Percentiles rank a stretch among this genome's conserved stretches.
phyloP scores from a whole-genome alignment of 805 yeast genomes.

The Suhomyces xylopsoci region DNA sequence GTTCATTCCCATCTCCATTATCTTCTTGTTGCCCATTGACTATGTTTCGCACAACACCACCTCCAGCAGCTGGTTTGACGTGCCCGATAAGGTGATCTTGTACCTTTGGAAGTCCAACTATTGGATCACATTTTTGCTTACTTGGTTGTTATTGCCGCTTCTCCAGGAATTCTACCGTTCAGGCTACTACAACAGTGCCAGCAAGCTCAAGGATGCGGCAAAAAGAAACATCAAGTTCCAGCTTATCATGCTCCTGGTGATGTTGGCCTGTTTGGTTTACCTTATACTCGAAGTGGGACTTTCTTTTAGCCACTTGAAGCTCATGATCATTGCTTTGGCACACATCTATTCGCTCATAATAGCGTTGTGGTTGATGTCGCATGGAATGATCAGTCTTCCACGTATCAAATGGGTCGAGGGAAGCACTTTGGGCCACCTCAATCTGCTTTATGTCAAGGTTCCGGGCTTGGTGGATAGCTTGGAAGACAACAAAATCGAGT shows the following conservation, averaged over 20 bases:
- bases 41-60: slow-evolving; percentile 52
- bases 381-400: slow-evolving; percentile 71
- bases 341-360: slow-evolving; percentile 73
- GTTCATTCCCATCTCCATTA: slow-evolving; percentile 71
- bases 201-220: slow-evolving; percentile 55
- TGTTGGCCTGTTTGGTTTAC: slow-evolving; percentile 56
- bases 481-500: slow-evolving; percentile 60
- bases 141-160: slow-evolving; percentile 74
- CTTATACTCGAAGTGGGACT: slow-evolving; percentile 54
- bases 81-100: slow-evolving; percentile 47
- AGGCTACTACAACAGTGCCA: slow-evolving; percentile 53
- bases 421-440: slow-evolving; percentile 24
- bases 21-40: slow-evolving; percentile 73
- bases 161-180: slow-evolving; percentile 71
- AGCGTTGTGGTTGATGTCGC: slow-evolving; percentile 83
- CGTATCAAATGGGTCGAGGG: slow-evolving; percentile 43
- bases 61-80: slow-evolving; percentile 38
- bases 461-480: slow-evolving; percentile 57
- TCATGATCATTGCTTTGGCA: slow-evolving; percentile 69
- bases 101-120: slow-evolving; percentile 70
- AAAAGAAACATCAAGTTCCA: slow-evolving; percentile 59
- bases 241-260: slow-evolving; percentile 49
- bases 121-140: slow-evolving; percentile 76
- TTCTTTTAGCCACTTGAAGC: slow-evolving; percentile 53
- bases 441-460: slow-evolving; percentile 48